Evolutionary conservation across 208 protist genomes (phyloP), one percentile per base, ranked within the genome.

Genomic region (Wallacemonas sp.): DNA sequence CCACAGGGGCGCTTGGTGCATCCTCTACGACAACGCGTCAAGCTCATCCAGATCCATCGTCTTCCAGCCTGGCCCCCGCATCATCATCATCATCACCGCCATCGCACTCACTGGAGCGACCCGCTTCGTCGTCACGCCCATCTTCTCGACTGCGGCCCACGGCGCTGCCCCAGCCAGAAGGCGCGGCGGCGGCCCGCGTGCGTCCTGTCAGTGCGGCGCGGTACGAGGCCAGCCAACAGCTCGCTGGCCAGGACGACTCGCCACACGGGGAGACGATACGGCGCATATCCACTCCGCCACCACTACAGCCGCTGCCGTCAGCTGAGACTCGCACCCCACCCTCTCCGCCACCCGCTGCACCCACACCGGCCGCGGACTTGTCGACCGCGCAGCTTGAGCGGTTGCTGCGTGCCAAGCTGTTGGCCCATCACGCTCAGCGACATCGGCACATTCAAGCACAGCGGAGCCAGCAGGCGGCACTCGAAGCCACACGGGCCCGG

Each of bases 351-450:
- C n/a, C 36, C 36, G 36, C 36, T 14, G 36, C 36, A 6, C 6
- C 36, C 36, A 41, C 36, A 6, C 9, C 44, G 17, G 19, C 44
- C 12, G 66, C 71, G 27, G 78, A 71, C 9, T 39, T 81, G 61
- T 79, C 86, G 19, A 74, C 81, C 21, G 70, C 61, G 23, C 74
- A 76, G 27, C 55, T 93, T 56, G 83, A 90, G 67, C 24, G 39
- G 4, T 65, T 86, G 4, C 61, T 93, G 23, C 74, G 83, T 12
- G 70, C 56, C 3, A 88, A 85, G 57, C 66, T 93, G 21, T 41
- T 81, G 26, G 66, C 75, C 0, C 82, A 81, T 68, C 70, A 85
- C 69, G 38, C 62, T 24, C 56, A 46, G 19, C 74, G 83, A 11
- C 83, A 87, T 26, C 49, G 68, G 56, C 36, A 48, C 47, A 46